A percentile compares a stretch with the other conserved stretches of the same genome.
These are phyloP conservation scores for Ceratobasidium sp. DNA, from an alignment of 1,284 basidiomycete genomes.

Conservation along the genomic window DNA sequence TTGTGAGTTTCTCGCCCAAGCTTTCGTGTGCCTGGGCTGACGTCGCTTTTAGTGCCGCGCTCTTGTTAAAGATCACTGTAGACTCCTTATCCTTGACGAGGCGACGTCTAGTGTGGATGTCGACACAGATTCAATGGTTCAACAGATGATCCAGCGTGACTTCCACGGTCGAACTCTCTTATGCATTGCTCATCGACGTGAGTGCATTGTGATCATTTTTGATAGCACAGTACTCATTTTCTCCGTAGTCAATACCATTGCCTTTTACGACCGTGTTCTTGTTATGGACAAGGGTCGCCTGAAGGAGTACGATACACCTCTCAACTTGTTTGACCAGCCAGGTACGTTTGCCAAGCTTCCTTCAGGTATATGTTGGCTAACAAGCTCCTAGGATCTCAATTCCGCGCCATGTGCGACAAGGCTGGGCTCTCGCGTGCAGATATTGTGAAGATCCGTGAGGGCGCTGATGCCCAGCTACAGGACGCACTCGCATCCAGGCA, in stretches of 20 bases:
- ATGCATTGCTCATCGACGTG: conserved; percentile 75
- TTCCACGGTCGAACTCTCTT: conserved; percentile 71
- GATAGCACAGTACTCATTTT: neutral
- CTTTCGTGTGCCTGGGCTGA: conserved; percentile 63
- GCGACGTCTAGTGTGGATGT: conserved; percentile 87
- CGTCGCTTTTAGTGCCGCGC: conserved; percentile 60
- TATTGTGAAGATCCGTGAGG: conserved; percentile 59
- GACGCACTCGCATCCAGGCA: conserved; percentile 4
- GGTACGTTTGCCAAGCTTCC: conserved; percentile 71
- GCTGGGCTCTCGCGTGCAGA: conserved; percentile 69
- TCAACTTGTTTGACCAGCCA: conserved; percentile 73
- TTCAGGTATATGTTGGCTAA: neutral
- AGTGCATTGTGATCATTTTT: neutral
- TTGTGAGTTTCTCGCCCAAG: conserved; percentile 55
- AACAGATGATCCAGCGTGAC: conserved; percentile 76
- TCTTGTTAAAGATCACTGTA: conserved; percentile 40
- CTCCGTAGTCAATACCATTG: conserved; percentile 70
- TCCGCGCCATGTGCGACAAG: conserved; percentile 75
- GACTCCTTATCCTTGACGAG: conserved; percentile 62
- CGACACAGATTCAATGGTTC: conserved; percentile 81
- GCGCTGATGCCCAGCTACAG: conserved; percentile 34
- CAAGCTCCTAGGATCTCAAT: conserved; percentile 23
- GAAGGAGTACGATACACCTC: conserved; percentile 81
- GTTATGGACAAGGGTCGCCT: conserved; percentile 72
- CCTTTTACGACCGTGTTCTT: conserved; percentile 73